phyloP scores from a whole-genome alignment of 129 eudicot species.

The Ambrosia trifida region DNA sequence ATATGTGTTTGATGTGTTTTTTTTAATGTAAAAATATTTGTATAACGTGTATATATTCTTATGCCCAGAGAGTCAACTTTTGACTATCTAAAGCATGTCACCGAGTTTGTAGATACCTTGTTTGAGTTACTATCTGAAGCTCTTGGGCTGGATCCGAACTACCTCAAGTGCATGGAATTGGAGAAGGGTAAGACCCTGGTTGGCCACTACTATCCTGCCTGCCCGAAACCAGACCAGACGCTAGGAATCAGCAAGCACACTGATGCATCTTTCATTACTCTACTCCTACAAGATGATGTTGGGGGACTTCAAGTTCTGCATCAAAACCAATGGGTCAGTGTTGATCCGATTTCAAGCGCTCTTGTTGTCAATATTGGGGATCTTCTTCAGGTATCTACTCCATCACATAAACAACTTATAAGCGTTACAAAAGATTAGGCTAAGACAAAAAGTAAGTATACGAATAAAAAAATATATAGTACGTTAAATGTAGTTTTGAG shows the following conservation, averaged over 20 bases:
- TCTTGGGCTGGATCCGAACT: slow-evolving; percentile 45
- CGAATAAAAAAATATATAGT: too few species aligned
- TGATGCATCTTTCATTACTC: slow-evolving; percentile 42
- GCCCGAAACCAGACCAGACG: slow-evolving; percentile 61
- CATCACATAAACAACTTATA: neutral
- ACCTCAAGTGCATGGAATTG: slow-evolving; percentile 41
- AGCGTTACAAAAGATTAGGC: too few species aligned
- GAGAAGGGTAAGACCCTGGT: slow-evolving; percentile 25
- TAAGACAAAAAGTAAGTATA: too few species aligned
- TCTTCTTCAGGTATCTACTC: slow-evolving; percentile 46
- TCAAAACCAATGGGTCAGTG: slow-evolving; percentile 47
- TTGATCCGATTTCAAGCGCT: slow-evolving; percentile 37
- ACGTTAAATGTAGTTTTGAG: too few species aligned
- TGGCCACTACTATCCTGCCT: slow-evolving; percentile 55
- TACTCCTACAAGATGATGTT: slow-evolving; percentile 46
- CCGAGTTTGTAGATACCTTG: slow-evolving; percentile 27
- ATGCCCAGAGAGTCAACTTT: slow-evolving; percentile 37
- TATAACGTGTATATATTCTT: neutral
- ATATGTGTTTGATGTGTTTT: too few species aligned
- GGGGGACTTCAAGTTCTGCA: slow-evolving; percentile 54
- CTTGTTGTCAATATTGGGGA: slow-evolving; percentile 51
- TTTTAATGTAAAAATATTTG: too few species aligned
- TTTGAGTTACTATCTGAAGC: slow-evolving; percentile 50
- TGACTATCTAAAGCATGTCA: slow-evolving; percentile 40
- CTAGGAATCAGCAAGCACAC: slow-evolving; percentile 50